Evolutionary conservation across 805 yeast genomes (phyloP), one percentile per base, ranked within the genome.

Genomic region (Debaryomyces maramus): DNA sequence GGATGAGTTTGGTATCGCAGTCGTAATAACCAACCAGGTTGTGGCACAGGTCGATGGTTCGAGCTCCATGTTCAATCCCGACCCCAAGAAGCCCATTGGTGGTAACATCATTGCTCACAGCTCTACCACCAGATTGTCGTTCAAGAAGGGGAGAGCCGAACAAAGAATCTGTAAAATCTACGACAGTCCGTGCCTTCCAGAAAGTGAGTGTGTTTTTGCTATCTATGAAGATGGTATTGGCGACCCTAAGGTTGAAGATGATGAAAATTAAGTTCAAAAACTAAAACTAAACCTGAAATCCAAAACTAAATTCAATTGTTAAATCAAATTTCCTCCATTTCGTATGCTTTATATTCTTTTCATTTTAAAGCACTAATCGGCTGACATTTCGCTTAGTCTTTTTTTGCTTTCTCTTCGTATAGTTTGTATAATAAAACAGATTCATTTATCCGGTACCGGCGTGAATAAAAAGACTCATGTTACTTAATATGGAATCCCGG

Each of bases 11-110:
- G 99, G 99, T 33, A 88, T 93, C 41, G 99, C 98, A 0, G 96
- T 91, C 7, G 89, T 93, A 5, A 88, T 93, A 33, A 70, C 75
- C 30, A 93, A 93, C 65, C 99, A 93, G 64, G 99, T 93, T 16
- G 97, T 88, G 5, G 97, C 98, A 3, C 97, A 90, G 63, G 99
- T 93, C 14, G 99, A 93, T 57, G 93, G 91, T 1, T 95, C 95
- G 55, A 80, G 80, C 30, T 74, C 79, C 19, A 68, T 80, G 70
- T 90, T 82, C 61, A 89, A 90, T 52, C 96, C 97, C 1, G 99
- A 93, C 62, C 97, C 98, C 11, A 93, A 93, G 63, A 93, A 93
- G 62, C 99, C 99, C 13, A 91, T 93, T 51, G 99, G 99, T 46
- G 99, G 99, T 53, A 91, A 93, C 58, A 93, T 93, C 52, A 84